These are phyloP conservation scores for Nyssa sinensis DNA, from an alignment of 148 eudicot species.

Conservation along the genomic window DNA sequence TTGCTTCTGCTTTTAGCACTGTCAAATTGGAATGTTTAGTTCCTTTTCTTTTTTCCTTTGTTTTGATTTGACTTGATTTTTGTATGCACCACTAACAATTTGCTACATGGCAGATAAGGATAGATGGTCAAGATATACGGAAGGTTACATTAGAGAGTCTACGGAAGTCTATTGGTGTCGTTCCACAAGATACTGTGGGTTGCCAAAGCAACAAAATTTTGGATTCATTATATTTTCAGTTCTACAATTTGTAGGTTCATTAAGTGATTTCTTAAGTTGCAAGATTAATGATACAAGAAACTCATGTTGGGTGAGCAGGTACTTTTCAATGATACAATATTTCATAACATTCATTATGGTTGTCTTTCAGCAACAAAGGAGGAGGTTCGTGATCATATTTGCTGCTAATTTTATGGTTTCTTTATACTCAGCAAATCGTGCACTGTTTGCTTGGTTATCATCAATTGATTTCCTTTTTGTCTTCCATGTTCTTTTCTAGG, in stretches of 20 bases:
- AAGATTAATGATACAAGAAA: neutral
- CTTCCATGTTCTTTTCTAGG: too few species aligned
- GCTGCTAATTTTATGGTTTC: neutral
- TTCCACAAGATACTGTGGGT: slow-evolving; percentile 85
- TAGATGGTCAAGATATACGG: slow-evolving; percentile 84
- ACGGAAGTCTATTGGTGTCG: slow-evolving; percentile 78
- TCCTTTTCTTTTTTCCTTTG: neutral
- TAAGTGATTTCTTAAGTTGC: neutral
- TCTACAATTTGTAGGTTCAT: neutral
- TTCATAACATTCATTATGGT: slow-evolving; percentile 81
- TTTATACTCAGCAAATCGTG: neutral
- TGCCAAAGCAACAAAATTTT: neutral
- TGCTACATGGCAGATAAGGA: slow-evolving; percentile 52
- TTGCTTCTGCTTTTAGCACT: neutral
- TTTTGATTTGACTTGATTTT: neutral
- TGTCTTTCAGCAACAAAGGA: slow-evolving; percentile 61
- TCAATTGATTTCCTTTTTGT: slow-evolving; percentile 1
- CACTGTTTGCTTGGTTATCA: neutral
- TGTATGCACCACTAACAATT: neutral
- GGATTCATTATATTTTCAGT: neutral
- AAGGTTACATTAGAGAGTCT: slow-evolving; percentile 79
- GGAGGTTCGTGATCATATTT: slow-evolving; percentile 46
- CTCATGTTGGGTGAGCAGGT: slow-evolving; percentile 48
- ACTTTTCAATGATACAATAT: slow-evolving; percentile 91
- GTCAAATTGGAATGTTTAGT: too few species aligned